Evolutionary conservation across 441 rosid genomes (phyloP).

Genomic region (Hura crepitans): DNA sequence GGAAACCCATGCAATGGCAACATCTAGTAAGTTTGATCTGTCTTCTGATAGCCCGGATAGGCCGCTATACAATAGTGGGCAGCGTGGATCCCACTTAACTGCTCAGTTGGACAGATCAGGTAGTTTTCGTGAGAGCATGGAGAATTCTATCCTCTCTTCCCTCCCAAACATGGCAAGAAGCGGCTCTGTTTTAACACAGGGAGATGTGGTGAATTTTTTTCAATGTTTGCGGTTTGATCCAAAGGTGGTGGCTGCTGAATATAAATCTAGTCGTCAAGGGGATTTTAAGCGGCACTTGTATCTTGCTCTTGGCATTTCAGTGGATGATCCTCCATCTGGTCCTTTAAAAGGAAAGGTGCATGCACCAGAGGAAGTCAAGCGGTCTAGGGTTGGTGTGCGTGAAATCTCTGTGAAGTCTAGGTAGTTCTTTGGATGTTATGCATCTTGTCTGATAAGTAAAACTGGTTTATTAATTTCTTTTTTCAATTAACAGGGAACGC

Average conservation of each 20-base stretch:
- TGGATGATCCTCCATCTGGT: conserved; percentile 63
- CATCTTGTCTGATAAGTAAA: conserved; percentile 17
- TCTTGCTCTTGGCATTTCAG: conserved; percentile 72
- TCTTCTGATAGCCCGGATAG: conserved; percentile 86
- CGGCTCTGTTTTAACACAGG: conserved; percentile 54
- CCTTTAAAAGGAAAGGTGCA: conserved; percentile 61
- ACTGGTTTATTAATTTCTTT: conserved; percentile 31
- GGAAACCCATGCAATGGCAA: conserved; percentile 68
- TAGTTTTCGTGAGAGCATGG: conserved; percentile 79
- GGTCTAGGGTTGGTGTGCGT: conserved; percentile 58
- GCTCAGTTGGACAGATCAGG: conserved; percentile 79
- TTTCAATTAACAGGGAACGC: conserved; percentile 71
- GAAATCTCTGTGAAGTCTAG: conserved; percentile 75
- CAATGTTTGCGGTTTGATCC: conserved; percentile 71
- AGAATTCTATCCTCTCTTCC: conserved; percentile 66
- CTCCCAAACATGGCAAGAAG: conserved; percentile 64
- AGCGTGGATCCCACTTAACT: conserved; percentile 76
- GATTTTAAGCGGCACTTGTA: conserved; percentile 64
- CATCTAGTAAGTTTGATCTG: conserved; percentile 79
- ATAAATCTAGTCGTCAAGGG: conserved; percentile 71
- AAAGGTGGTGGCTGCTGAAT: conserved; percentile 68
- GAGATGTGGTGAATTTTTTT: conserved; percentile 69
- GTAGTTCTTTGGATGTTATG: conserved; percentile 44
- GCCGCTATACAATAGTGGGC: conserved; percentile 59
- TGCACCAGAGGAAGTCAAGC: conserved; percentile 78